A percentile compares a stretch with the other conserved stretches of the same genome.
These are phyloP conservation scores for Rhizoclosmatium globosum DNA, from an alignment of 192 early-diverging fungal species.

Conservation along the genomic window DNA sequence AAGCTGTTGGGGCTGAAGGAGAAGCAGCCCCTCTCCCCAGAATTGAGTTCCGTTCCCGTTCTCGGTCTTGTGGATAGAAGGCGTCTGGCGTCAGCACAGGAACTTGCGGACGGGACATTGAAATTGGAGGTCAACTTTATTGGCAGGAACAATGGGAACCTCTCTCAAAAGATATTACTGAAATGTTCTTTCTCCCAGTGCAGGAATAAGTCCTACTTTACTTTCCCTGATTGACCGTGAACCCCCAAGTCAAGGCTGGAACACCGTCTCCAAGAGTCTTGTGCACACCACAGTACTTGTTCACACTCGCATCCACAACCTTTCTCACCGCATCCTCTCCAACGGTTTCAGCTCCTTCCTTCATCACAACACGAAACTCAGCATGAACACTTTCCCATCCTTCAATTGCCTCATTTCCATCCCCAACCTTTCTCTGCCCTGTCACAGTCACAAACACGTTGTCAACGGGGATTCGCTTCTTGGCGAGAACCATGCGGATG, in stretches of 20 bases:
- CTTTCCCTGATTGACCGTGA: not conserved
- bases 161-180: no score
- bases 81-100: not conserved
- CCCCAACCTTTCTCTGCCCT: not conserved
- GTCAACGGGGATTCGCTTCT: not conserved
- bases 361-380: not conserved
- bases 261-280: slow-evolving; percentile 10
- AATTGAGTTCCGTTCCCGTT: not conserved
- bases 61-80: not conserved
- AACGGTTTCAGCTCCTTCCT: not conserved
- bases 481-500: not conserved
- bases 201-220: no score
- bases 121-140: no score
- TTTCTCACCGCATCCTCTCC: not conserved
- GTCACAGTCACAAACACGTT: not conserved
- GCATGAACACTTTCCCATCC: slow-evolving; percentile 16
- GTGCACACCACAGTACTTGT: slow-evolving; percentile 20
- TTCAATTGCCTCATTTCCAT: not conserved
- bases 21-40: not conserved
- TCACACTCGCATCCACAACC: slow-evolving; percentile 5
- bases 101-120: not conserved
- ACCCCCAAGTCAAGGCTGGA: not conserved
- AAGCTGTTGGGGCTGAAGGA: not conserved
- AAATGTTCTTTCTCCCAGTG: no score
- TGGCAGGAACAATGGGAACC: no score